Evolutionary conservation across 805 yeast species (phyloP), one percentile per base, ranked within the genome.

Genomic region (Pichia californica): DNA sequence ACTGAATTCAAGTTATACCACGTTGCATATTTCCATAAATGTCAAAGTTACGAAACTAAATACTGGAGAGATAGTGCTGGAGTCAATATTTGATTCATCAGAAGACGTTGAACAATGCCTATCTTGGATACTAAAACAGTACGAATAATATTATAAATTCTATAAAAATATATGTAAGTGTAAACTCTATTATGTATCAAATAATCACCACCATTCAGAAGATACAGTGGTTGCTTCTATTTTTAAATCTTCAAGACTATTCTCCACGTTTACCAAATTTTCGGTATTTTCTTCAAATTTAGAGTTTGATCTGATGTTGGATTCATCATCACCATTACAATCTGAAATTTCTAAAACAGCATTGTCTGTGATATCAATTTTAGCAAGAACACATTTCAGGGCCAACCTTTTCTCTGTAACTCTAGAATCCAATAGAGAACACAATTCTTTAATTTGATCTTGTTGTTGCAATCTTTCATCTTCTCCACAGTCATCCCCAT

Each of bases 31-130:
- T 45, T 38, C 45, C 21, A 30, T 45, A 50, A 38, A 45, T 38
- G 36, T 54, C 46, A 18, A 34, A 36, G 28, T 46, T 35, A 16
- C 27, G 4, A 44, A 44, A 21, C 48, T 47, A 8, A 59, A 60
- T 15, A 69, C 68, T 1, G 52, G 56, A 28, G 67, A 64, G 5
- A 5, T 18, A 34, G 66, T 77, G 6, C 56, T 77, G 36, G 72
- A 68, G 48, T 67, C 73, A 7, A 61, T 54, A 14, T 76, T 77
- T 50, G 74, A 68, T 43, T 81, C 77, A 41, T 60, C 74, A 30
- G 57, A 66, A 34, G 82, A 75, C 33, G 61, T 77, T 5, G 76
- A 72, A 40, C 80, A 77, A 52, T 76, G 83, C 51, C 54, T 79
- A 35, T 69, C 67, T 36, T 79, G 83, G 83, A 26, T 44, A 6